Evolutionary conservation across 257 asterid genomes (phyloP).

Genomic region (Gardenia jasminoides): DNA sequence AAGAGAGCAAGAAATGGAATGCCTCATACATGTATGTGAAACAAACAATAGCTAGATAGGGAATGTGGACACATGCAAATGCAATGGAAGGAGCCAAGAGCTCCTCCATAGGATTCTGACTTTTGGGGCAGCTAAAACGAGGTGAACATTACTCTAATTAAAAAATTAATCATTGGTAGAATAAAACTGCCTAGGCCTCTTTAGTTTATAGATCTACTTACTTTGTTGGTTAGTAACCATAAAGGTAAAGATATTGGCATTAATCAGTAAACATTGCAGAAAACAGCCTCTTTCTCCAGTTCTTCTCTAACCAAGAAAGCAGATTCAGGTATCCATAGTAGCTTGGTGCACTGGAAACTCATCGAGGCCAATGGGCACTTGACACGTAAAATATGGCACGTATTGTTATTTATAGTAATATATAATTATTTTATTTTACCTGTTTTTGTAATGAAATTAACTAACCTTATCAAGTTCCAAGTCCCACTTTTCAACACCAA

Average conservation of each 20-base stretch:
- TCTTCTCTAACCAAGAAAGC: slow-evolving; percentile 20
- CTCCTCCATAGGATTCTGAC: slow-evolving; percentile 39
- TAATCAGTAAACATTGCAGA: not conserved
- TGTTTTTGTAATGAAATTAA: not conserved
- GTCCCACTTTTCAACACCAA: not conserved
- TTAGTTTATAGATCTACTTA: not conserved
- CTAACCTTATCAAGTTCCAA: not conserved
- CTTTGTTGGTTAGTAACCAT: not conserved
- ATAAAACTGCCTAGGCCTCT: not conserved
- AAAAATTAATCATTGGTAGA: slow-evolving; percentile 34
- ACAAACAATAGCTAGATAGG: not conserved
- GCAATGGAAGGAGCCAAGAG: slow-evolving; percentile 5
- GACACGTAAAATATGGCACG: not conserved
- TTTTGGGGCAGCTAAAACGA: slow-evolving; percentile 24
- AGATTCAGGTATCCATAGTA: not conserved
- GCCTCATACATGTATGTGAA: not conserved
- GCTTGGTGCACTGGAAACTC: not conserved
- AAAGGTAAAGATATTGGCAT: not conserved
- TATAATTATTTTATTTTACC: no score
- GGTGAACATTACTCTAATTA: slow-evolving; percentile 25
- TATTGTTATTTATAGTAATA: not conserved
- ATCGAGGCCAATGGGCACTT: not conserved
- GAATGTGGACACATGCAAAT: not conserved
- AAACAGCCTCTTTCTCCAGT: slow-evolving; percentile 7
- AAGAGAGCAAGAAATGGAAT: not conserved